Conservation (phyloP, 2,329 filamentous ascomycete species). For the Fusarium sp. region DNA sequence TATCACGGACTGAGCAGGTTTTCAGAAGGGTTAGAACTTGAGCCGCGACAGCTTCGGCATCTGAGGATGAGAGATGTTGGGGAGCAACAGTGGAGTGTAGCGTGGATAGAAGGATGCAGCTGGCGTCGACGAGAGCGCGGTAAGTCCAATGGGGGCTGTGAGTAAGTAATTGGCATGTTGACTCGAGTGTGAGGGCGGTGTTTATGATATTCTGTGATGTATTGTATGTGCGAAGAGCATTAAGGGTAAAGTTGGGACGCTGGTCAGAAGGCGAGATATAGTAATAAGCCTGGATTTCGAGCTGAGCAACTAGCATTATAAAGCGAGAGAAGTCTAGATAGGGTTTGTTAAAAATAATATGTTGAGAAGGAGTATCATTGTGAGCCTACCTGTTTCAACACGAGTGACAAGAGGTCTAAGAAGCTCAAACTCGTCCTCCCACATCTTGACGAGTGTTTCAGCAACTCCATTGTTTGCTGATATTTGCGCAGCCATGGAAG, state of each 20-base stretch:
- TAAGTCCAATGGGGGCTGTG: constrained; percentile 65
- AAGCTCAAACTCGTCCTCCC: constrained; percentile 66
- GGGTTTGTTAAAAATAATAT: not conserved
- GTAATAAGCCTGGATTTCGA: constrained; percentile 68
- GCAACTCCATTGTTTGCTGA: constrained; percentile 61
- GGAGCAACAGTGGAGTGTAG: constrained; percentile 59
- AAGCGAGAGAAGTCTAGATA: constrained; percentile 61
- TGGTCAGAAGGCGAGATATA: constrained; percentile 59
- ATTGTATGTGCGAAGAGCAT: constrained; percentile 61
- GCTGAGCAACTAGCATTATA: constrained; percentile 61
- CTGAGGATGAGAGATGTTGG: constrained; percentile 48
- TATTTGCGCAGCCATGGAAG: constrained; percentile 61
- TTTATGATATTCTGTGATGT: constrained; percentile 62
- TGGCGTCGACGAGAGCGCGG: constrained; percentile 60
- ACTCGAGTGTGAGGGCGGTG: constrained; percentile 58
- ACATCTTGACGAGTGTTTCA: constrained; percentile 59
- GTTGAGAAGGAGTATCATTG: not conserved
- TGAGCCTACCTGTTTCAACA: constrained; percentile 58
- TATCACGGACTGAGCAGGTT: constrained; percentile 61
- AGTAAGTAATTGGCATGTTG: constrained; percentile 54
- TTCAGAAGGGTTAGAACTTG: constrained; percentile 54
- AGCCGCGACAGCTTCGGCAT: constrained; percentile 49
- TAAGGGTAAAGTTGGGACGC: constrained; percentile 56
- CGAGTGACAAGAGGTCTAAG: constrained; percentile 60
- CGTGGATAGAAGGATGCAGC: constrained; percentile 60